Evolutionary conservation across 208 protist species (phyloP).

Genomic region (Tritrichomonas musculus): DNA sequence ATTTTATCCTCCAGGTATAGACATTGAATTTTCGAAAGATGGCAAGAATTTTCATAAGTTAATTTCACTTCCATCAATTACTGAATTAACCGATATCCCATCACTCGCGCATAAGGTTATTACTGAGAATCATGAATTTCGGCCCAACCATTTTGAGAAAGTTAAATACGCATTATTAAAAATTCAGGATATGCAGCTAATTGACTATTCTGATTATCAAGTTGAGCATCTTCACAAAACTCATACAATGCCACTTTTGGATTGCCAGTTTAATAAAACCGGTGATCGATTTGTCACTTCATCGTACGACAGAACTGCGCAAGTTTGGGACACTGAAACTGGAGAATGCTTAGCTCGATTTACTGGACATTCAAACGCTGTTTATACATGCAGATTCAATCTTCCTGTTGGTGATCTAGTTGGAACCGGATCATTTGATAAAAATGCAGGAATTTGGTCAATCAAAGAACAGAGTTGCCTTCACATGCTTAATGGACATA

Average conservation of each 20-base stretch:
- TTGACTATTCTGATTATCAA: neutral
- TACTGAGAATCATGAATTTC: neutral
- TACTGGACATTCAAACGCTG: conserved; percentile 83
- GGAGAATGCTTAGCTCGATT: conserved; percentile 76
- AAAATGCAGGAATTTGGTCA: neutral
- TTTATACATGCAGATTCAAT: conserved; percentile 87
- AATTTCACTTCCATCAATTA: neutral
- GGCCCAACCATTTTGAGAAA: neutral
- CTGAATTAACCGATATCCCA: neutral
- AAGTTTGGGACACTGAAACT: conserved; percentile 71
- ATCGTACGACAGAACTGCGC: conserved; percentile 83
- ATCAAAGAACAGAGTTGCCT: neutral
- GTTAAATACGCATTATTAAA: neutral
- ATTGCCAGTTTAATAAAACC: conserved; percentile 13
- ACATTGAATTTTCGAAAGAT: neutral
- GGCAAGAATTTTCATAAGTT: neutral
- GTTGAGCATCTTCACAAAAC: neutral
- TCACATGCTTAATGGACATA: neutral
- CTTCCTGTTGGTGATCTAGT: conserved; percentile 73
- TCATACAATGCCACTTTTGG: neutral
- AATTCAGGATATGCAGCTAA: neutral
- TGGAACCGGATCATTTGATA: conserved; percentile 1
- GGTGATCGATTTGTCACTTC: conserved; percentile 78
- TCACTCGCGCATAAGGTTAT: neutral
- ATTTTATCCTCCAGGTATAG: neutral